phyloP scores from a whole-genome alignment of 2,329 filamentous ascomycete genomes.

The Nigrograna mackinnonii region DNA sequence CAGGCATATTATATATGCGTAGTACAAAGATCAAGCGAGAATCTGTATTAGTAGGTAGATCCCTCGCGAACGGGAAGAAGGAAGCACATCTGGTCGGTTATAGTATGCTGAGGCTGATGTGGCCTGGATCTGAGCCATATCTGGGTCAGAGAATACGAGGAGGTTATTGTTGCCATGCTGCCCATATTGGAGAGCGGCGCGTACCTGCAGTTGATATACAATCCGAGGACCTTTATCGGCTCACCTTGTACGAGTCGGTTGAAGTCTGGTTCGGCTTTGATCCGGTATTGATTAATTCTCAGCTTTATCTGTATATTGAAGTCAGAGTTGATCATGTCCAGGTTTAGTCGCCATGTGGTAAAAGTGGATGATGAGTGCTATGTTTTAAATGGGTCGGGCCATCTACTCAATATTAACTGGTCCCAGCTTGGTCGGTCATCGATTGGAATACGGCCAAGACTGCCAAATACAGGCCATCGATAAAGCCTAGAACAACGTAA shows the following conservation, averaged over 20 bases:
- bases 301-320: background rate
- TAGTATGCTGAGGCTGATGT: no score
- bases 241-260: background rate
- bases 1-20: no score
- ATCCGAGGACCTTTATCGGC: background rate
- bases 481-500: background rate
- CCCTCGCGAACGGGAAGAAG: no score
- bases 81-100: no score
- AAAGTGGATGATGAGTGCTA: background rate
- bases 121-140: no score
- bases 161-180: constrained; percentile 1
- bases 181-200: background rate
- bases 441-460: background rate
- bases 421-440: background rate
- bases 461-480: background rate
- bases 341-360: background rate
- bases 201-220: constrained; percentile 1
- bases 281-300: constrained; percentile 2
- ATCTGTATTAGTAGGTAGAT: no score
- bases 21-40: no score
- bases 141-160: no score
- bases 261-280: constrained; percentile 4
- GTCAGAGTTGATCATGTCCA: background rate
- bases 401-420: background rate
- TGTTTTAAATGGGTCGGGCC: background rate